phyloP scores from a whole-genome alignment of 2,329 filamentous ascomycete genomes.

The Aureobasidium pullulans region DNA sequence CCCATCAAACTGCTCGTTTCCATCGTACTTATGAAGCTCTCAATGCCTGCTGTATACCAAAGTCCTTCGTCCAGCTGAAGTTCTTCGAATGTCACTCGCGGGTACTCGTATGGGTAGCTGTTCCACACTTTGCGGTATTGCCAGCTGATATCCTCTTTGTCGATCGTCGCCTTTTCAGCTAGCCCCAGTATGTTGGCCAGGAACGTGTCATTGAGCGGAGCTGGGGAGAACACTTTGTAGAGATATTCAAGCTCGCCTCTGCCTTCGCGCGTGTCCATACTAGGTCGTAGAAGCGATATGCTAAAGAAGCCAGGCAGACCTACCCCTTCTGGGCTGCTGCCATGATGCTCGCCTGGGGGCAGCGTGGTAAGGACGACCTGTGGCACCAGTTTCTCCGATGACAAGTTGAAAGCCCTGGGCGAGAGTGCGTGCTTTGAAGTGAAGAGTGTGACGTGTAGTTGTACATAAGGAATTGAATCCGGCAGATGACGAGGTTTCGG shows the following conservation, averaged over 20 bases:
- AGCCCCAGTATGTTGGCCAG: conserved; percentile 42
- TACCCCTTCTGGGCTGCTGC: conserved; percentile 46
- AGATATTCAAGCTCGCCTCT: conserved; percentile 42
- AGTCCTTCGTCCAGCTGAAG: conserved; percentile 58
- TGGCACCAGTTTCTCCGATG: conserved; percentile 53
- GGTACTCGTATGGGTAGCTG: conserved; percentile 78
- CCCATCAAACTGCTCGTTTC: conserved; percentile 92
- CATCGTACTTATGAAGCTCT: conserved; percentile 95
- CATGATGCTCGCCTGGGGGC: conserved; percentile 47
- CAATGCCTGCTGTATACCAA: conserved; percentile 65
- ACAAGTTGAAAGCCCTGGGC: conserved; percentile 63
- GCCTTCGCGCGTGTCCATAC: conserved; percentile 43
- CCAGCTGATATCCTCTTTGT: conserved; percentile 57
- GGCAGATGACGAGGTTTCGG: conserved; percentile 46
- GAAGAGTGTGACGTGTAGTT: conserved; percentile 84
- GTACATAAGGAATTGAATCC: conserved; percentile 76
- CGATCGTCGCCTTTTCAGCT: conserved; percentile 24
- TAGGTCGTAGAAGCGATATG: conserved; percentile 63
- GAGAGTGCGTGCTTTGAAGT: conserved; percentile 68
- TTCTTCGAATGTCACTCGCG: conserved; percentile 81
- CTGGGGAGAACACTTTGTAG: conserved; percentile 61
- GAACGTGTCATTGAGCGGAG: conserved; percentile 39
- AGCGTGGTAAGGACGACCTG: conserved; percentile 78
- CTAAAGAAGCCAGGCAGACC: conserved; percentile 78
- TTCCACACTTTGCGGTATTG: conserved; percentile 70